Evolutionary conservation across 768 basidiomycete species (phyloP).

Genomic region (Phaffia australis): DNA sequence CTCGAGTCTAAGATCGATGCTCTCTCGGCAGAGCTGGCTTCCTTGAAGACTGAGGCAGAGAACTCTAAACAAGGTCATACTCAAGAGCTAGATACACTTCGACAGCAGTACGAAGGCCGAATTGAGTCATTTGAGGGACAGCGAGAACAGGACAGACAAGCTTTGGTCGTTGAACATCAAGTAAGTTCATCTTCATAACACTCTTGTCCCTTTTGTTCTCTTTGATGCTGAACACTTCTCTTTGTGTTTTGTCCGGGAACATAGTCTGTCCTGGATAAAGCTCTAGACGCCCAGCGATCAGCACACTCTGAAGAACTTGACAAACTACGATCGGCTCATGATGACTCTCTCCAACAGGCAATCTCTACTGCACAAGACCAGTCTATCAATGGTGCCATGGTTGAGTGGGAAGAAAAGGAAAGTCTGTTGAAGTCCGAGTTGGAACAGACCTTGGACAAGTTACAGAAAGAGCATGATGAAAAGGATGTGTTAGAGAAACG

Average conservation of each 20-base stretch:
- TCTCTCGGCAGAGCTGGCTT: conserved; percentile 2
- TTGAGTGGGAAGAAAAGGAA: no score
- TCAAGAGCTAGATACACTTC: background rate
- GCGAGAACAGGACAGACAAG: background rate
- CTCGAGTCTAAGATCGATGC: conserved; percentile 16
- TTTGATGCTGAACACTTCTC: background rate
- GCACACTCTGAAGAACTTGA: no score
- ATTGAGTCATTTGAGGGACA: background rate
- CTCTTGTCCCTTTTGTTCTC: background rate
- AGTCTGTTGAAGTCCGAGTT: conserved; percentile 2
- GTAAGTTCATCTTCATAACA: conserved; percentile 2
- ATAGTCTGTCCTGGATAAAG: background rate
- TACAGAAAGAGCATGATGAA: conserved; percentile 4
- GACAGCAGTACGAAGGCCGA: background rate
- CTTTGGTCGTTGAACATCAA: conserved; percentile 1
- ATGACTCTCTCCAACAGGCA: no score
- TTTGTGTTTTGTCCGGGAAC: background rate
- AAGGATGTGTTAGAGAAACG: conserved; percentile 1
- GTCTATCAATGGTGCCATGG: no score
- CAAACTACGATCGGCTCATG: no score
- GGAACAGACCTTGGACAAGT: background rate
- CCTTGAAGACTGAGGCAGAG: conserved; percentile 1
- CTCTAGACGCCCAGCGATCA: background rate
- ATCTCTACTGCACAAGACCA: no score
- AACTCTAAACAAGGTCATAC: background rate